Base-by-base conservation (phyloP, 768 basidiomycete species). In the Suillus sp. region DNA sequence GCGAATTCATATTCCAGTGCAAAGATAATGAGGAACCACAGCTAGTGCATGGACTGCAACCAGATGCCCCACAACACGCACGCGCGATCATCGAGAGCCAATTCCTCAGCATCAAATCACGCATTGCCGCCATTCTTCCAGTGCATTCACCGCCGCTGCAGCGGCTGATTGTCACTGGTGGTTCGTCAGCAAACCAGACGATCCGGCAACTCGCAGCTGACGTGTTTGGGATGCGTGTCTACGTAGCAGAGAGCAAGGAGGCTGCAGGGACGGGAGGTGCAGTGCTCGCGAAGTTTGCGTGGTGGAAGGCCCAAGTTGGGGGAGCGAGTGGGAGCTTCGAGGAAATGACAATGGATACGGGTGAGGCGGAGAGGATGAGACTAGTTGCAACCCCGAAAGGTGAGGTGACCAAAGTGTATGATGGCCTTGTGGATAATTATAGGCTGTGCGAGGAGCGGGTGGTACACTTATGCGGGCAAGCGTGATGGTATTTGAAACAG, bases 61-160 rank as follows among this genome's bases (percentile, higher is more conserved):
- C 67, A 11, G 65, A 73, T 18, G 78, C 83, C 1, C 3, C 38
- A 13, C 25, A 57, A 27, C 88, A 92, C 69, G 84, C 91, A 20
- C 86, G 91, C 32, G 88, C 90, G 18, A 89, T 95, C 64, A 78
- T 95, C 63, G 92, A 94, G 73, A 91, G 91, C 1, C 93, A 95
- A 71, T 85, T 96, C 69, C 78, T 95, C 61, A 91, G 90, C 25
- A 93, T 95, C 75, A 82, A 84, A 57, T 86, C 87, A 20, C 84
- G 92, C 51, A 84, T 93, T 35, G 78, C 80, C 4, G 85, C 84
- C 9, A 91, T 94, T 68, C 78, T 93, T 8, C 87, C 89, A 0
- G 74, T 80, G 14, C 76, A 84, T 66, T 79, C 85, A 2, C 76
- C 78, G 5, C 63, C 69, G 4, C 78, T 93, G 50, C 84, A 83